Evolutionary conservation across 106 monocot species (phyloP).

Genomic region (Acanthochlamys bracteata): DNA sequence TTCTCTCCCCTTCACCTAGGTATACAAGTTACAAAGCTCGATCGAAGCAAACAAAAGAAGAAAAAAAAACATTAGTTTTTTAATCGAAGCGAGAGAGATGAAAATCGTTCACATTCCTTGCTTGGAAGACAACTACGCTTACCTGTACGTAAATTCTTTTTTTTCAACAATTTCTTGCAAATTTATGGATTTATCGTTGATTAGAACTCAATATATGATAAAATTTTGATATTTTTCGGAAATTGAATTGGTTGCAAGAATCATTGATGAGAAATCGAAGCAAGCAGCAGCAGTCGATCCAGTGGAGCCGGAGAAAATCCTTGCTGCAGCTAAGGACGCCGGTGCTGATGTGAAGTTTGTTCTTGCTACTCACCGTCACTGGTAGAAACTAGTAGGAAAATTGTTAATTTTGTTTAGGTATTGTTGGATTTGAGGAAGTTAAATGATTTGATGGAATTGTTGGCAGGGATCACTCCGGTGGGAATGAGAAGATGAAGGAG

Average conservation of each 20-base stretch:
- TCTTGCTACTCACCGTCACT: constrained; percentile 95
- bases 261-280: constrained; percentile 58
- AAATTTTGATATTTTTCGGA: background rate
- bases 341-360: constrained; percentile 76
- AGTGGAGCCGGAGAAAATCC: constrained; percentile 88
- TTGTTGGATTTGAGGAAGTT: background rate
- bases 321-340: constrained; percentile 35
- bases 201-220: too few species aligned
- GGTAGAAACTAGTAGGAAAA: too few species aligned
- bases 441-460: constrained; percentile 1
- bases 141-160: constrained; percentile 34
- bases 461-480: constrained; percentile 93
- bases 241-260: constrained; percentile 26
- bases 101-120: constrained; percentile 74
- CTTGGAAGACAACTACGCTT: constrained; percentile 88
- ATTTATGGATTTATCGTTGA: too few species aligned
- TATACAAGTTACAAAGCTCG: too few species aligned
- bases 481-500: constrained; percentile 73
- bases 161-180: background rate
- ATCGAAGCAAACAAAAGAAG: too few species aligned
- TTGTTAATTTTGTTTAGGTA: too few species aligned
- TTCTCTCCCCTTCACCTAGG: too few species aligned
- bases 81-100: constrained; percentile 41
- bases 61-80: too few species aligned
- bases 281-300: constrained; percentile 91